A percentile compares a stretch with the other conserved stretches of the same genome.
Evolutionary conservation across 192 early-diverging fungal genomes (phyloP).

Genomic region (Globomyces pollinis-pini): DNA sequence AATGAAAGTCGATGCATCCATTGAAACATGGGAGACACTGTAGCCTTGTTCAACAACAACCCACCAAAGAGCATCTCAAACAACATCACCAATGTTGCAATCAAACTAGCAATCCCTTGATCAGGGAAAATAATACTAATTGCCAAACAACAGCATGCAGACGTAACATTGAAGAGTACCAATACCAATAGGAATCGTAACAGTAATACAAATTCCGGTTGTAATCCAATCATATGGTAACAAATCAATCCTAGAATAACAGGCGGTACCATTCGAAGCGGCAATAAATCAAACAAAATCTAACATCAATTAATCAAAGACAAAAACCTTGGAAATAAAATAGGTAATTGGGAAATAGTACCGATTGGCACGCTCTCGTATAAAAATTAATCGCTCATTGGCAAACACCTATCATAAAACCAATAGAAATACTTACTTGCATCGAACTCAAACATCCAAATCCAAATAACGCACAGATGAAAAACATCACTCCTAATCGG

Average conservation of each 20-base stretch:
- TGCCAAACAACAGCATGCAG: conserved; percentile 66
- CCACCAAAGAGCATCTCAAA: conserved; percentile 90
- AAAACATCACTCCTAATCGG: conserved; percentile 64
- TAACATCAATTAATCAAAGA: conserved; percentile 1
- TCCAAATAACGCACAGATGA: conserved; percentile 64
- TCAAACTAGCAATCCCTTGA: conserved; percentile 63
- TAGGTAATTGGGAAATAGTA: conserved; percentile 65
- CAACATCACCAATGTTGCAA: conserved; percentile 73
- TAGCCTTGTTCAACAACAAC: conserved; percentile 79
- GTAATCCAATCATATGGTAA: conserved; percentile 79
- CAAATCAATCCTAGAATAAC: conserved; percentile 73
- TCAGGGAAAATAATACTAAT: conserved; percentile 69
- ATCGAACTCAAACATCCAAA: conserved; percentile 60
- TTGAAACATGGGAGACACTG: conserved; percentile 55
- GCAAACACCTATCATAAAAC: conserved; percentile 41
- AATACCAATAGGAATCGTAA: conserved; percentile 69
- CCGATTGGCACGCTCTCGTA: conserved; percentile 65
- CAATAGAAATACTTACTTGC: conserved; percentile 34
- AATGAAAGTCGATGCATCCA: conserved; percentile 71
- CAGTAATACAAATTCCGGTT: conserved; percentile 47
- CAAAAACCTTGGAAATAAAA: conserved; percentile 51
- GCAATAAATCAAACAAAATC: conserved; percentile 66
- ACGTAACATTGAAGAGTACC: conserved; percentile 71
- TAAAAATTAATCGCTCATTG: conserved; percentile 59
- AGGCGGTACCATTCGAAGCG: conserved; percentile 71